These are phyloP conservation scores for Ceratobasidium sp. DNA, from an alignment of 1,284 basidiomycete genomes.

Conservation along the genomic window DNA sequence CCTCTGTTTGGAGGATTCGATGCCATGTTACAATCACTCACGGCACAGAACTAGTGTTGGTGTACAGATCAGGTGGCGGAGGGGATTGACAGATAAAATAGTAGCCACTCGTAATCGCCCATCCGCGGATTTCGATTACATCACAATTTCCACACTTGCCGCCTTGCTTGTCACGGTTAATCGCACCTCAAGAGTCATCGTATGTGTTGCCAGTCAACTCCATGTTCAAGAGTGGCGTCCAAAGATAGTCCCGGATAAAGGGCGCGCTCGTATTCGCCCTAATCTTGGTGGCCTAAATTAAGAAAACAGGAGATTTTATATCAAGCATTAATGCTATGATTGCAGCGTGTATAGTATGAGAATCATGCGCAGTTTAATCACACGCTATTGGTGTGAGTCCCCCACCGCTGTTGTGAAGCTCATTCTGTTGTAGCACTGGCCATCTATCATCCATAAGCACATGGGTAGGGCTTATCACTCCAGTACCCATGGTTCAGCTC, in stretches of 20 bases:
- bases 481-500: too few relatives aligned
- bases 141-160: slow-evolving; percentile 1
- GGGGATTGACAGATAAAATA: neutral
- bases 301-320: too few relatives aligned
- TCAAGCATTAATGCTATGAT: too few relatives aligned
- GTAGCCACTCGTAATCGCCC: slow-evolving; percentile 34
- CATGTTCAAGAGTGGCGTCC: too few relatives aligned
- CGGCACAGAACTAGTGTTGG: neutral
- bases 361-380: too few relatives aligned
- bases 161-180: neutral
- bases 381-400: neutral
- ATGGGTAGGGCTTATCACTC: too few relatives aligned
- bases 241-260: too few relatives aligned
- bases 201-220: too few relatives aligned
- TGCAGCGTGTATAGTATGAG: too few relatives aligned
- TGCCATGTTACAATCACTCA: slow-evolving; percentile 3
- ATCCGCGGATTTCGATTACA: slow-evolving; percentile 12
- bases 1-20: slow-evolving; percentile 5
- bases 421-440: neutral
- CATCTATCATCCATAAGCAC: neutral
- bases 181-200: too few relatives aligned
- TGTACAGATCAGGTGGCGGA: neutral
- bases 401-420: neutral
- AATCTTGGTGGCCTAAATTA: too few relatives aligned
- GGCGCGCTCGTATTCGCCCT: too few relatives aligned